These are phyloP conservation scores for Penicillium vulpinum DNA, from an alignment of 2,329 filamentous ascomycete species.

Conservation along the genomic window DNA sequence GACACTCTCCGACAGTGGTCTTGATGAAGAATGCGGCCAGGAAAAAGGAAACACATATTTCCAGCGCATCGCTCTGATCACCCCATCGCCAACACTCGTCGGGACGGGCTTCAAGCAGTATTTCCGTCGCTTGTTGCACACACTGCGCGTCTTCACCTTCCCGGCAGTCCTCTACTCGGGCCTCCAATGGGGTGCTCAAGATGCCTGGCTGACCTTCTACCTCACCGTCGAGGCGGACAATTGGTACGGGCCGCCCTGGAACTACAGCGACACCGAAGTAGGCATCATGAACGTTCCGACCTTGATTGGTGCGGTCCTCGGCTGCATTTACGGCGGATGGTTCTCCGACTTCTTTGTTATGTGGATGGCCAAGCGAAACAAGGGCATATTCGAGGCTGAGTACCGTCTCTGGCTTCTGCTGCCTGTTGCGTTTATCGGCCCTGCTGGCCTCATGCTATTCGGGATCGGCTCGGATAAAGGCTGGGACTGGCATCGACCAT, in stretches of 20 bases:
- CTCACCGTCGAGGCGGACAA: slow-evolving; percentile 59
- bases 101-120: slow-evolving; percentile 59
- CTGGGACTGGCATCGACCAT: slow-evolving; percentile 56
- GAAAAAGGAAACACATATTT: slow-evolving; percentile 52
- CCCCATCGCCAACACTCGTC: slow-evolving; percentile 55
- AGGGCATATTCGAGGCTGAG: slow-evolving; percentile 58
- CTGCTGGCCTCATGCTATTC: slow-evolving; percentile 55
- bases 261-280: slow-evolving; percentile 55
- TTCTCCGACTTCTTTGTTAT: slow-evolving; percentile 58
- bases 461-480: slow-evolving; percentile 54
- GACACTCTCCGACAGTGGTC: neutral
- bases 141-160: slow-evolving; percentile 58
- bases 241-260: slow-evolving; percentile 56
- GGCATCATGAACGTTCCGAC: slow-evolving; percentile 62
- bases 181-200: slow-evolving; percentile 61
- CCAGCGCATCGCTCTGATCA: slow-evolving; percentile 58
- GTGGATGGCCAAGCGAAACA: slow-evolving; percentile 56
- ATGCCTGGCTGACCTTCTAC: slow-evolving; percentile 62
- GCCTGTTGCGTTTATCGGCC: slow-evolving; percentile 52
- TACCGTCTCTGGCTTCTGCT: slow-evolving; percentile 55
- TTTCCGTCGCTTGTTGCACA: slow-evolving; percentile 54
- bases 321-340: slow-evolving; percentile 59
- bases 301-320: slow-evolving; percentile 48
- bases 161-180: slow-evolving; percentile 60
- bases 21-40: slow-evolving; percentile 19